Conservation (phyloP, 2,329 filamentous ascomycete species). For the Aspergillus carbonarius region DNA sequence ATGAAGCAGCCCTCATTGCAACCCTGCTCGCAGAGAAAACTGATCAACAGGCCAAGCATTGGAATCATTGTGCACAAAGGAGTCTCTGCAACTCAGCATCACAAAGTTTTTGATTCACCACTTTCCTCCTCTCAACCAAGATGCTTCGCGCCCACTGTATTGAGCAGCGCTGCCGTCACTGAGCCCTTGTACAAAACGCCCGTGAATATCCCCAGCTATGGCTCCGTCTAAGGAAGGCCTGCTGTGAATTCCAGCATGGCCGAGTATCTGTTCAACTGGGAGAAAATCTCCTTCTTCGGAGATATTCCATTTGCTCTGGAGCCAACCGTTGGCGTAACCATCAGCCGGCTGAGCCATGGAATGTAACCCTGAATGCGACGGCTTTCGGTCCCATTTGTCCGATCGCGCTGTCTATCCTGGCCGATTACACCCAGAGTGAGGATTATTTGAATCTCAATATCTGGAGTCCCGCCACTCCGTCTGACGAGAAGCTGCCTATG, state of each 20-base stretch:
- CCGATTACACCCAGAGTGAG: not conserved
- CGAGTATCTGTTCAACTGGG: not conserved
- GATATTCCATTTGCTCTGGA: not conserved
- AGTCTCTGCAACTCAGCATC: no score
- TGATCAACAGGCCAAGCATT: no score
- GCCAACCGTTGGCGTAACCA: not conserved
- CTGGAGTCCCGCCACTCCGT: not conserved
- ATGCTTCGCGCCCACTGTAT: not conserved
- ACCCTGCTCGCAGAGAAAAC: no score
- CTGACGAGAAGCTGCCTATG: not conserved
- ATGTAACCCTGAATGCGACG: not conserved
- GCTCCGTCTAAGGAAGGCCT: not conserved
- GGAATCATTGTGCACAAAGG: no score
- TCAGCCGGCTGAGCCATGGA: not conserved
- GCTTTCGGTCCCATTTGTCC: not conserved
- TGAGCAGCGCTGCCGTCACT: not conserved
- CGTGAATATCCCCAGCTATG: not conserved
- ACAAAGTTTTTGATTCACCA: no score
- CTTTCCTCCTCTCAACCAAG: not conserved
- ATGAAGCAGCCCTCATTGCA: no score
- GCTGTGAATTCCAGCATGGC: not conserved
- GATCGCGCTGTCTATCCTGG: not conserved
- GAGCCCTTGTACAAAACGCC: not conserved
- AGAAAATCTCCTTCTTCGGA: not conserved
- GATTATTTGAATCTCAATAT: not conserved